A percentile compares a stretch with the other conserved stretches of the same genome.
These are phyloP conservation scores for Ceratopteris richardii DNA, from an alignment of 75 land plant species.

Conservation along the genomic window DNA sequence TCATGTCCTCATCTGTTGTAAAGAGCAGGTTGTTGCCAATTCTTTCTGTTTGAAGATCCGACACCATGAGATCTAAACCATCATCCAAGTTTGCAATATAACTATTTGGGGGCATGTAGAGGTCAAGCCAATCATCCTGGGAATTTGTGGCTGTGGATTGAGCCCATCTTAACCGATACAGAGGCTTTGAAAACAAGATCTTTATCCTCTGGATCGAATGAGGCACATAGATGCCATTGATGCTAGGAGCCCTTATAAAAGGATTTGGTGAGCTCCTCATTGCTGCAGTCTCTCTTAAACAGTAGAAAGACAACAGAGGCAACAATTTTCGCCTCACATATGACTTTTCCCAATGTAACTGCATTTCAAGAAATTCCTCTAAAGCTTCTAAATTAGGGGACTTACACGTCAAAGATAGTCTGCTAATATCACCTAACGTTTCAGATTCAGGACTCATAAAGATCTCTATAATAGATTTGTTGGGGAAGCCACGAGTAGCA, in stretches of 20 bases:
- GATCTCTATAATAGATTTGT: slow-evolving; percentile 51
- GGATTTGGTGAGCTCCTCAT: not conserved
- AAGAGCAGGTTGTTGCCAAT: slow-evolving; percentile 33
- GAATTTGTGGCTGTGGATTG: slow-evolving; percentile 8
- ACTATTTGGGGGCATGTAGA: slow-evolving; percentile 9
- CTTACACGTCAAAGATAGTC: slow-evolving; percentile 33
- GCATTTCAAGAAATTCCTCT: slow-evolving; percentile 43
- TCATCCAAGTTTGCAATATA: slow-evolving; percentile 7
- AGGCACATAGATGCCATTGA: slow-evolving; percentile 52
- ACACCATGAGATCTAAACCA: slow-evolving; percentile 7
- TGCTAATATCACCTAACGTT: slow-evolving; percentile 13
- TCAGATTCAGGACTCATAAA: slow-evolving; percentile 33
- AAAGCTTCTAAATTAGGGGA: slow-evolving; percentile 51
- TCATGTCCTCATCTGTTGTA: slow-evolving; percentile 68
- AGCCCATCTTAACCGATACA: slow-evolving; percentile 70
- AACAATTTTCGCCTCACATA: slow-evolving; percentile 52
- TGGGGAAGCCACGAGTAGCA: slow-evolving; percentile 50
- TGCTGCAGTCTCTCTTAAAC: slow-evolving; percentile 45
- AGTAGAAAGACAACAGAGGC: slow-evolving; percentile 61
- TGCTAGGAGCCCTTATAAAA: not conserved
- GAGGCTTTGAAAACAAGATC: slow-evolving; percentile 38
- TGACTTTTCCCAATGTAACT: slow-evolving; percentile 56
- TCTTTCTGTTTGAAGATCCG: slow-evolving; percentile 18
- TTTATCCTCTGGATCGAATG: slow-evolving; percentile 60
- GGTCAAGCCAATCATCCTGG: slow-evolving; percentile 19